Evolutionary conservation across 2,329 filamentous ascomycete species (phyloP).

Genomic region (Cordyceps fumosorosea): DNA sequence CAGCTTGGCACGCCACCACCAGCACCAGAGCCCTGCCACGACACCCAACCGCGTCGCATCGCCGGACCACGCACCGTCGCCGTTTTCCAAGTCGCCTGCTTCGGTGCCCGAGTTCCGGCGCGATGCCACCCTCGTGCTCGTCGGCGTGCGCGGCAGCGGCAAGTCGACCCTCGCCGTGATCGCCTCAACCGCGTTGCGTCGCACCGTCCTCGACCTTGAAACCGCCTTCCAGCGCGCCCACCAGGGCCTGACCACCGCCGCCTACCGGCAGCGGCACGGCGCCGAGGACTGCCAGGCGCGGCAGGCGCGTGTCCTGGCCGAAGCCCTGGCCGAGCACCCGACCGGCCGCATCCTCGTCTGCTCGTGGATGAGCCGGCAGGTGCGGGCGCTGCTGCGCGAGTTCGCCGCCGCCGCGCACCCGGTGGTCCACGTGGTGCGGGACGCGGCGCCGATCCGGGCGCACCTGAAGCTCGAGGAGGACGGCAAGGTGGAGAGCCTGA

Average conservation of each 20-base stretch:
- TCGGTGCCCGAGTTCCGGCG: slow-evolving; percentile 38
- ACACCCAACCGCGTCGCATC: not conserved
- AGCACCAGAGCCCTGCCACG: not conserved
- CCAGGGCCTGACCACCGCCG: slow-evolving; percentile 49
- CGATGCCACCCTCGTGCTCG: slow-evolving; percentile 65
- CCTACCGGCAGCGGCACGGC: slow-evolving; percentile 58
- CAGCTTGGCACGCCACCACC: not conserved
- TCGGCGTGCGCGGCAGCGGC: slow-evolving; percentile 66
- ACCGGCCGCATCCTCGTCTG: slow-evolving; percentile 64
- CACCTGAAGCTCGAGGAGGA: slow-evolving; percentile 53
- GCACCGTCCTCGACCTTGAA: slow-evolving; percentile 64
- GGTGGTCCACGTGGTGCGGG: slow-evolving; percentile 63
- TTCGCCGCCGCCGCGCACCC: slow-evolving; percentile 59
- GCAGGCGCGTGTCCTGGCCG: slow-evolving; percentile 55
- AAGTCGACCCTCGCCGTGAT: slow-evolving; percentile 73
- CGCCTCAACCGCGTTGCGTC: slow-evolving; percentile 62
- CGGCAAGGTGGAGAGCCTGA: slow-evolving; percentile 49
- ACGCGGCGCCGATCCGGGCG: slow-evolving; percentile 55
- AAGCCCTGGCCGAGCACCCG: slow-evolving; percentile 51
- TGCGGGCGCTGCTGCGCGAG: slow-evolving; percentile 53
- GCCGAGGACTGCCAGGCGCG: slow-evolving; percentile 54
- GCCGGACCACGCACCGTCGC: slow-evolving; percentile 21
- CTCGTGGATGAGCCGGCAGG: slow-evolving; percentile 60
- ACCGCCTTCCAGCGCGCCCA: slow-evolving; percentile 58
- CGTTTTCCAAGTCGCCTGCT: slow-evolving; percentile 19